phyloP scores from a whole-genome alignment of 352 stramenopile species.

The Albugo laibachii region DNA sequence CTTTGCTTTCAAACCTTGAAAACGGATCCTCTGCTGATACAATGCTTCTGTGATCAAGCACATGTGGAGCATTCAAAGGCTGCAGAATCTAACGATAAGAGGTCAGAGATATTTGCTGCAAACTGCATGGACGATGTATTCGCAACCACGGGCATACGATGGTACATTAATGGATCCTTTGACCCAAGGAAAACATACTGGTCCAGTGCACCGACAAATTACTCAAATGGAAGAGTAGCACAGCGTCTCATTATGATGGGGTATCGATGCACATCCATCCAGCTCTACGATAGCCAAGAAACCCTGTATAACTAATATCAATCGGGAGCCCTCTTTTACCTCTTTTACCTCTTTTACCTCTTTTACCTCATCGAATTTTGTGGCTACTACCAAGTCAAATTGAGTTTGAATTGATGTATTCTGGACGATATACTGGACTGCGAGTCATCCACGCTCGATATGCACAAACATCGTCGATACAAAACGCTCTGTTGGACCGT shows the following conservation, averaged over 20 bases:
- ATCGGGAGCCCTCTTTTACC: too few species aligned
- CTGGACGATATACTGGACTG: too few species aligned
- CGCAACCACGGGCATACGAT: constrained; percentile 53
- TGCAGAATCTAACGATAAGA: neutral
- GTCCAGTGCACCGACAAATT: constrained; percentile 15
- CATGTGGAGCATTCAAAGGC: too few species aligned
- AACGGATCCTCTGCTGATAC: too few species aligned
- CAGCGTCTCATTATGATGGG: constrained; percentile 43
- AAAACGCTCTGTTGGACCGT: constrained; percentile 58
- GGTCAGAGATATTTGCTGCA: neutral
- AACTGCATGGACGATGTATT: constrained; percentile 71
- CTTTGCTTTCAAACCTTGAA: too few species aligned
- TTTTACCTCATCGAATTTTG: too few species aligned
- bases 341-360: too few species aligned
- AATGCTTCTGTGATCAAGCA: too few species aligned
- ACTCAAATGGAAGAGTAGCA: constrained; percentile 28
- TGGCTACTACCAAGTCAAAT: too few species aligned
- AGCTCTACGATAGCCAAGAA: constrained; percentile 49
- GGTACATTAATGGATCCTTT: constrained; percentile 53
- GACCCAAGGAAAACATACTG: constrained; percentile 38
- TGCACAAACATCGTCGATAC: constrained; percentile 1
- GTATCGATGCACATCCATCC: constrained; percentile 36
- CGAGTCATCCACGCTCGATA: too few species aligned
- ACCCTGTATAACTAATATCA: constrained; percentile 12
- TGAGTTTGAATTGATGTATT: too few species aligned